Conservation (phyloP, 2,329 filamentous ascomycete genomes). For the Dactylonectria estremocensis region DNA sequence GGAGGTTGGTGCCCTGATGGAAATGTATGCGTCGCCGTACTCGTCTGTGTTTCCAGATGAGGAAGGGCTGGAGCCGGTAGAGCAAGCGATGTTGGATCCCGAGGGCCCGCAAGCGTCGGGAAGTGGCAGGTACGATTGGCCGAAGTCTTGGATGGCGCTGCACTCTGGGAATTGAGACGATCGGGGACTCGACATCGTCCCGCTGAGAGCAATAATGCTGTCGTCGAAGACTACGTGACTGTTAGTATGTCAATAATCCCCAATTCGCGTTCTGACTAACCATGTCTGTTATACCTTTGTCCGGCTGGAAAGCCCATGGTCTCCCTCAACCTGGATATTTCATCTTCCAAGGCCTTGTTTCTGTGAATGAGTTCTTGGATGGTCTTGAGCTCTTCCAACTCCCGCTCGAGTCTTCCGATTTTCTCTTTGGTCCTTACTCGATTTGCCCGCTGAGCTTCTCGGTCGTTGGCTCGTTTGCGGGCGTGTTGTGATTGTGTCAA, state of each 20-base stretch:
- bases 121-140: background rate
- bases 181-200: background rate
- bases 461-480: too few species aligned
- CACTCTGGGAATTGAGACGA: background rate
- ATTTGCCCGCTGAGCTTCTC: too few species aligned
- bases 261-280: background rate
- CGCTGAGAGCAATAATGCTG: background rate
- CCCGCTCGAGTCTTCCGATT: too few species aligned
- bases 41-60: background rate
- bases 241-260: background rate
- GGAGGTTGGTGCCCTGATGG: background rate
- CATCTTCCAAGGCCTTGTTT: too few species aligned
- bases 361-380: too few species aligned
- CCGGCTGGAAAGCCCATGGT: too few species aligned
- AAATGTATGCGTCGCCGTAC: background rate
- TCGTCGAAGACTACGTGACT: background rate
- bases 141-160: background rate
- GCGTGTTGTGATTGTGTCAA: too few species aligned
- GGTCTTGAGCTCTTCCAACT: too few species aligned
- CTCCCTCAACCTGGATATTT: too few species aligned
- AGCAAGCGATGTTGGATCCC: background rate
- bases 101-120: background rate
- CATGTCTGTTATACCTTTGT: background rate
- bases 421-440: too few species aligned
- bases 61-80: background rate